Conservation (phyloP, 257 asterid species). For the Solanum gracilifrons region DNA sequence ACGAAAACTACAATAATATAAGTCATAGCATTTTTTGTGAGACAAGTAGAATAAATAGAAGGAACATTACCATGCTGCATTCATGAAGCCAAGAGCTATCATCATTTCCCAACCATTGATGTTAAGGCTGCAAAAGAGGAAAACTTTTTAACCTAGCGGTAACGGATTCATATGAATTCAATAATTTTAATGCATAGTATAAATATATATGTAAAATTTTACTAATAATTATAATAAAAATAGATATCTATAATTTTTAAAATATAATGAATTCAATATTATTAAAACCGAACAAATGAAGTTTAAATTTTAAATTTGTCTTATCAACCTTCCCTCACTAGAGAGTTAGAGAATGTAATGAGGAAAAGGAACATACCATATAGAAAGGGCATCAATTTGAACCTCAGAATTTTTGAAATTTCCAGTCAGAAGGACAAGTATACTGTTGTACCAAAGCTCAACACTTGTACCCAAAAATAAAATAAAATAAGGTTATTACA, state of each 20-base stretch:
- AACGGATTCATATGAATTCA: background rate
- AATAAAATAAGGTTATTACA: background rate
- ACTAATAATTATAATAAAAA: too few relatives aligned
- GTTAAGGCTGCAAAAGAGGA: constrained; percentile 34
- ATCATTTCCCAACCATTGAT: constrained; percentile 78
- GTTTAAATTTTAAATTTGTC: background rate
- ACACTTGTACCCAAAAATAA: background rate
- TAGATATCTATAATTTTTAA: background rate
- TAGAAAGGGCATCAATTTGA: constrained; percentile 57
- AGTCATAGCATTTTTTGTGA: too few relatives aligned
- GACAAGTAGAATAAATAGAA: background rate
- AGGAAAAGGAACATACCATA: constrained; percentile 32
- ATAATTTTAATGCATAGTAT: background rate
- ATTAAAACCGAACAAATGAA: background rate
- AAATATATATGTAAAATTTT: too few relatives aligned
- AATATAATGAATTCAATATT: background rate
- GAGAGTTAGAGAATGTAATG: background rate
- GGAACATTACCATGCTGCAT: constrained; percentile 46
- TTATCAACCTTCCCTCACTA: background rate
- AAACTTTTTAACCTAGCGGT: background rate
- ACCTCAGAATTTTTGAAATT: constrained; percentile 48
- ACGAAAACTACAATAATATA: too few relatives aligned
- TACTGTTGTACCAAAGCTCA: constrained; percentile 65
- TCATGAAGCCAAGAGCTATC: constrained; percentile 63
- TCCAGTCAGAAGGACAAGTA: constrained; percentile 57